These are phyloP conservation scores for Pinus taeda DNA, from an alignment of 75 land plant species.

Conservation along the genomic window DNA sequence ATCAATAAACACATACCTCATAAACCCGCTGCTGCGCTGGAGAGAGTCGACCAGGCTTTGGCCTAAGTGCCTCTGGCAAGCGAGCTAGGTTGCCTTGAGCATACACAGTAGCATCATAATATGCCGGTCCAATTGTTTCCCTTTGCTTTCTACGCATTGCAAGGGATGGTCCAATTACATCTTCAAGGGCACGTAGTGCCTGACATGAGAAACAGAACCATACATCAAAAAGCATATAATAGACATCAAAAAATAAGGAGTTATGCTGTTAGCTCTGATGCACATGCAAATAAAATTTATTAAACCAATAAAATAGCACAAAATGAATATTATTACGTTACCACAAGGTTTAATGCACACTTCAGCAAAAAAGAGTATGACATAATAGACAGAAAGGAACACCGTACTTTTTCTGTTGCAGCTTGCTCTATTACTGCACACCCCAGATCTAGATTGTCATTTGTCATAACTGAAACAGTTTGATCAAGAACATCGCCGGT, in stretches of 20 bases:
- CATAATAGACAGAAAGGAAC: neutral
- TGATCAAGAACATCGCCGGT: conserved; percentile 65
- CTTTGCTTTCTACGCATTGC: conserved; percentile 68
- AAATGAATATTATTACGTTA: neutral
- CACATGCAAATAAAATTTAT: too few species aligned
- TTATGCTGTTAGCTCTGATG: too few species aligned
- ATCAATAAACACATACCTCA: conserved; percentile 55
- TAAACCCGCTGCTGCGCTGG: conserved; percentile 84
- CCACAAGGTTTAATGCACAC: neutral
- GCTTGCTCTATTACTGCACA: conserved; percentile 94
- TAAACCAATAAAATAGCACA: too few species aligned
- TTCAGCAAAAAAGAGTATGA: neutral
- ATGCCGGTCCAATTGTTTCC: conserved; percentile 52
- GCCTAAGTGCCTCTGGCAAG: conserved; percentile 91
- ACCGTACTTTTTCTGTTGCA: conserved; percentile 83
- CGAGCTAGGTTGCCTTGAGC: conserved; percentile 68
- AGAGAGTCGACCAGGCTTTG: conserved; percentile 83
- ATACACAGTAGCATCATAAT: conserved; percentile 61
- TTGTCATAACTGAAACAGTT: conserved; percentile 71
- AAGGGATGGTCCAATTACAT: conserved; percentile 64
- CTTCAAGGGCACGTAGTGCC: conserved; percentile 90
- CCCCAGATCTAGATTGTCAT: conserved; percentile 95
- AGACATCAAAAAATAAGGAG: neutral
- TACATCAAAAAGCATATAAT: neutral
- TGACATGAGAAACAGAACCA: conserved; percentile 19